phyloP scores from a whole-genome alignment of 768 basidiomycete genomes.

The Amanita pallidorosea region DNA sequence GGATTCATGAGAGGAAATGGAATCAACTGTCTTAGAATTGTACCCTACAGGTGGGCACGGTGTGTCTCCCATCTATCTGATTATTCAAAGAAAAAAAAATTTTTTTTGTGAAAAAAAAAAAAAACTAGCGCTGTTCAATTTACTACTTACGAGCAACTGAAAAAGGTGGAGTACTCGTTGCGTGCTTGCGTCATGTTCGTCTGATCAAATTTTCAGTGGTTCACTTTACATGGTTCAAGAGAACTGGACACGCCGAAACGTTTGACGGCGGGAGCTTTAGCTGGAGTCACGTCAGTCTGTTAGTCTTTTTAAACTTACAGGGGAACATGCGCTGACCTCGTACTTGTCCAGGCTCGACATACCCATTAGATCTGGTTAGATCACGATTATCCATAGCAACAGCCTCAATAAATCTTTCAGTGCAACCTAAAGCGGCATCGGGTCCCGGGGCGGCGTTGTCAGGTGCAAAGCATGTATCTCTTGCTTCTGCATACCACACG shows the following conservation, averaged over 20 bases:
- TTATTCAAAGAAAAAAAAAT: not conserved
- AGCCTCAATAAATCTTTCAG: constrained; percentile 38
- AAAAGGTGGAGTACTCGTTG: constrained; percentile 33
- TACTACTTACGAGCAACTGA: constrained; percentile 83
- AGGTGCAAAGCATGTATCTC: constrained; percentile 19
- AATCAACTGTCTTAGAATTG: constrained; percentile 85
- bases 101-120: not conserved
- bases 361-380: constrained; percentile 90
- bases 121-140: constrained; percentile 69
- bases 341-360: constrained; percentile 55
- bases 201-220: constrained; percentile 37
- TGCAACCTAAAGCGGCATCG: constrained; percentile 17
- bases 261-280: constrained; percentile 77
- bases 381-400: constrained; percentile 90
- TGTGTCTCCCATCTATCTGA: constrained; percentile 18
- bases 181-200: constrained; percentile 20
- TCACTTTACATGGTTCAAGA: constrained; percentile 56
- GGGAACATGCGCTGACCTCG: not conserved
- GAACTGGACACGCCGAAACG: constrained; percentile 85
- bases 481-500: constrained; percentile 49
- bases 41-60: constrained; percentile 62
- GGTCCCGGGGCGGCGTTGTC: constrained; percentile 11
- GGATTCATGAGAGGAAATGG: constrained; percentile 93
- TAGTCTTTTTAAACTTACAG: constrained; percentile 25
- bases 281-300: constrained; percentile 94